Conservation (phyloP, 2,329 filamentous ascomycete genomes). For the Herpotrichia juniperi region DNA sequence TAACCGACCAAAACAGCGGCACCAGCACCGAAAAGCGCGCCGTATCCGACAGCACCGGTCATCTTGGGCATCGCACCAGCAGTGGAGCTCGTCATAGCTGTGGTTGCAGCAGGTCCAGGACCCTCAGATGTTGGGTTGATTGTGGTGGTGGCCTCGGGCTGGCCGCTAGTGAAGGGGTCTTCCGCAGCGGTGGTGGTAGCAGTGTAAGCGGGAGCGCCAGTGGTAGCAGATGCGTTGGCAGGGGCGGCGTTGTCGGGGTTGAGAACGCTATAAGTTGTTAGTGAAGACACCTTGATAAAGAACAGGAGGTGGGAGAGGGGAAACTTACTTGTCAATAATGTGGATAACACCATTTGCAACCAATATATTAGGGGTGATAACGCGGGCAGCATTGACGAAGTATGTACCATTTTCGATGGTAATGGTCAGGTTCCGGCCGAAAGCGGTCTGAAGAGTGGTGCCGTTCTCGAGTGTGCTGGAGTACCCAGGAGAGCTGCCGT, state of each 20-base stretch:
- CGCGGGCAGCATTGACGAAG: conserved; percentile 53
- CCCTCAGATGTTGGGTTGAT: conserved; percentile 42
- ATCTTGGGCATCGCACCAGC: conserved; percentile 35
- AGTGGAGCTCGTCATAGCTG: conserved; percentile 14
- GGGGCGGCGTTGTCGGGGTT: conserved; percentile 58
- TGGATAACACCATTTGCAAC: conserved; percentile 56
- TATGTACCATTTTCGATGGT: conserved; percentile 42
- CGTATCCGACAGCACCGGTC: conserved; percentile 53
- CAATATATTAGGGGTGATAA: conserved; percentile 50
- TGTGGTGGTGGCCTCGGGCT: conserved; percentile 53
- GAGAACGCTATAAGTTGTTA: conserved; percentile 51
- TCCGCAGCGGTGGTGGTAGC: conserved; percentile 56
- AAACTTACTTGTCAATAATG: conserved; percentile 56
- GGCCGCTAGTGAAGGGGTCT: conserved; percentile 62
- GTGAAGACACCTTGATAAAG: not conserved
- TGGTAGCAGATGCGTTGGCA: conserved; percentile 51
- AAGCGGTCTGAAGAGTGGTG: conserved; percentile 42
- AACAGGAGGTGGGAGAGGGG: not conserved
- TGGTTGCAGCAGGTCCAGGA: conserved; percentile 31
- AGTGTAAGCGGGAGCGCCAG: conserved; percentile 60
- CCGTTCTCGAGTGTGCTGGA: conserved; percentile 52
- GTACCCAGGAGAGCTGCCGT: conserved; percentile 61
- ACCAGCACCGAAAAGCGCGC: conserved; percentile 55
- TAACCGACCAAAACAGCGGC: conserved; percentile 35
- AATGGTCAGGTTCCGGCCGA: conserved; percentile 49